Base-by-base conservation (phyloP, 2,329 filamentous ascomycete genomes). In the Xylaria sp. region DNA sequence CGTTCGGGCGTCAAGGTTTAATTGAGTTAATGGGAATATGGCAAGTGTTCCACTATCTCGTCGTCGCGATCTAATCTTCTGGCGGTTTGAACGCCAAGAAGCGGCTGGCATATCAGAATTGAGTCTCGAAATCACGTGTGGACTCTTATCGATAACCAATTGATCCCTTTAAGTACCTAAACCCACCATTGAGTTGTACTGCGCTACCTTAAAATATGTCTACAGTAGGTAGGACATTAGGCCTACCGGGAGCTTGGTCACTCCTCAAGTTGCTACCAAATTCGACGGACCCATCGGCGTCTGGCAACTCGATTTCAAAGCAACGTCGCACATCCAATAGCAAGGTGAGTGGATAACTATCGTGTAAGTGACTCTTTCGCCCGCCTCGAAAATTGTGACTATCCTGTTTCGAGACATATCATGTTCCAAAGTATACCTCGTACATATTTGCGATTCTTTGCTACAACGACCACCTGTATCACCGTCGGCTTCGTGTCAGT, bases 241-340 rank as follows among this genome's bases (percentile, higher is more conserved):
- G n/a, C 28, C 32, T 37, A 37, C 15, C 15, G 8, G 20, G 28
- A 34, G 32, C 28, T 34, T 52, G 20, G 13, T 55, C 32, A 18
- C 57, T 62, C 61, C 60, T 56, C 50, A 52, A 48, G 63, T 25
- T 69, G 46, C 55, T 28, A 41, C 52, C 44, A 54, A 34, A 41
- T 70, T 70, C 63, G 65, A 68, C 46, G 61, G 58, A 65, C 57
- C 66, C 58, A 68, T 66, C 50, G n/a, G 52, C 28, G 44, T 59
- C 60, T 57, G 46, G 54, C 46, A 50, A 41, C 54, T 72, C 74
- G 79, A 81, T 81, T 81, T 81, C 79, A 81, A 80, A 81, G 79
- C 79, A 81, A 69, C 18, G 13, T 63, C 25, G 59, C 60, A 60
- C 70, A 72, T 71, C 73, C 72, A 70, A 73, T 75, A 70, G 73